Conservation (phyloP, 805 yeast genomes). For the Ogataea populi-albae region DNA sequence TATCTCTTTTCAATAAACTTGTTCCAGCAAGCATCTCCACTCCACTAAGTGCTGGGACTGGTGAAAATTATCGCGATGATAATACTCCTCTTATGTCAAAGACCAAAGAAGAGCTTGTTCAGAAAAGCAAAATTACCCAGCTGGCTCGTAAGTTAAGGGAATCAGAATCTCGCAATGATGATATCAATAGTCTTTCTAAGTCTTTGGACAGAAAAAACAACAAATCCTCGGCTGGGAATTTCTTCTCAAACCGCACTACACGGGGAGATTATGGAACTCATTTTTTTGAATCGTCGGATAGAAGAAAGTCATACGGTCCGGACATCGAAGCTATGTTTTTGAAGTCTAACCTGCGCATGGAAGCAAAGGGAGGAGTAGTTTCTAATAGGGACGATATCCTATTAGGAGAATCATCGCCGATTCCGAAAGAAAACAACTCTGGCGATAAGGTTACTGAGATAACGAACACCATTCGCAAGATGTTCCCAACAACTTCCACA, state of each 20-base stretch:
- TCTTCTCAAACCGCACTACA: too few relatives aligned
- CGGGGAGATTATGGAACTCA: constrained; percentile 29
- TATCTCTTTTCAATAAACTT: constrained; percentile 17
- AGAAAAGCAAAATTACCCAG: constrained; percentile 12
- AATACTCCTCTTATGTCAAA: constrained; percentile 15
- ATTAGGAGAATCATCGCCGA: constrained; percentile 6
- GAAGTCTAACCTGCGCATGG: constrained; percentile 15
- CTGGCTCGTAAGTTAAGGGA: constrained; percentile 16
- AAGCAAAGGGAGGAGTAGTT: too few relatives aligned
- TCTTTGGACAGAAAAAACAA: too few relatives aligned
- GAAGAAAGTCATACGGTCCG: constrained; percentile 4
- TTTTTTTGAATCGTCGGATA: constrained; percentile 16
- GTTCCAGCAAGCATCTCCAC: constrained; percentile 24
- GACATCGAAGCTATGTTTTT: constrained; percentile 22
- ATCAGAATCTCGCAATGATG: neutral
- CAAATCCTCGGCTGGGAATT: too few relatives aligned
- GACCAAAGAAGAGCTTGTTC: constrained; percentile 3
- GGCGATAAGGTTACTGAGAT: constrained; percentile 9
- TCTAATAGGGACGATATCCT: too few relatives aligned
- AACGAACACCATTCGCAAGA: constrained; percentile 11
- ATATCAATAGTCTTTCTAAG: neutral
- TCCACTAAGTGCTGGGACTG: constrained; percentile 12
- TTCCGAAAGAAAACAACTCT: neutral
- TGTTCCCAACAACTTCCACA: constrained; percentile 11
- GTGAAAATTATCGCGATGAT: constrained; percentile 4